Base-by-base conservation (phyloP, 2,329 filamentous ascomycete species). In the Neurospora sp. region DNA sequence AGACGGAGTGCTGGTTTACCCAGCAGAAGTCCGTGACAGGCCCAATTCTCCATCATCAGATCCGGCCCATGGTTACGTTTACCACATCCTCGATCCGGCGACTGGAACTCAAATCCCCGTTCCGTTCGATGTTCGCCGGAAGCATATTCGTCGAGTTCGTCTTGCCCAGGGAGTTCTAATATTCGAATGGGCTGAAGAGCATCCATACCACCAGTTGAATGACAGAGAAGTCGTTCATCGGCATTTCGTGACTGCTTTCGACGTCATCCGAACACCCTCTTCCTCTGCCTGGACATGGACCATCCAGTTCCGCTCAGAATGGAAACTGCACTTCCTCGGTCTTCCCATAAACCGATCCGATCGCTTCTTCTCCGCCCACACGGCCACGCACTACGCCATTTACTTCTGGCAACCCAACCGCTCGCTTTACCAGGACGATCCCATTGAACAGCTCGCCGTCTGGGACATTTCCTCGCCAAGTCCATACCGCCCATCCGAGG, bases 311-410 rank as follows among this genome's bases (percentile, higher is more conserved):
- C 85, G 86, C 68, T 86, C 82, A 66, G 86, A 90, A 76, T 90
- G 85, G 85, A 86, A 86, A 74, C 85, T 89, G 43, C 84, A 88
- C 77, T 85, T 85, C 74, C 78, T 86, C 1, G 87, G 86, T 10
- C 79, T 89, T 67, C 83, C 86, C 1, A 75, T 88, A 7, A 85
- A 84, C 73, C 79, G 81, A n/a, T 79, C 81, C 46, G 86, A 89
- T 75, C 84, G 87, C n/a, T 89, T 89, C 81, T 88, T 87, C 78
- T 89, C 87, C 10, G 79, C 85, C 1, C 88, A 90, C 76, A 89
- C 81, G 67, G 75, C 81, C 15, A 86, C 82, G 0, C 87, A 90
- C 76, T 90, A 90, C 77, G 86, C 82, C 46, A 80, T 89, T 15
- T 90, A 90, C 77, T 81, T 86, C 38, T 90, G 87, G 87, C 86